Evolutionary conservation across 1,284 basidiomycete genomes (phyloP).

Genomic region (Phaffia rhodozyma): DNA sequence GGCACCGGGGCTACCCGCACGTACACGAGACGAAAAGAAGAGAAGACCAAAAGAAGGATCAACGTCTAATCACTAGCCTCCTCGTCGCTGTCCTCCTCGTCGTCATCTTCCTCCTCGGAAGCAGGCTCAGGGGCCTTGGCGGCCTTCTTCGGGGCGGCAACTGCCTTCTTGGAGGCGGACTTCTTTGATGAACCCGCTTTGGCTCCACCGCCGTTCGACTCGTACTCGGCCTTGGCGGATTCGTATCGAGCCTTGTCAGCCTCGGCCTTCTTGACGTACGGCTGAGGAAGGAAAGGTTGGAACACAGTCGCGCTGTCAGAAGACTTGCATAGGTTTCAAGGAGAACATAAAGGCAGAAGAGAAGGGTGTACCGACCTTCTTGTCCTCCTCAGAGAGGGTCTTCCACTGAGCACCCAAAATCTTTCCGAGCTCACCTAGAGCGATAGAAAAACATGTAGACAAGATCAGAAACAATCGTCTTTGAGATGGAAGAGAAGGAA

Average conservation of each 20-base stretch:
- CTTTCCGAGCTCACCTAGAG: constrained; percentile 65
- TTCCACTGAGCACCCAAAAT: constrained; percentile 83
- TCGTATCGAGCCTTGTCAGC: constrained; percentile 76
- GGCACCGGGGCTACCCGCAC: background rate
- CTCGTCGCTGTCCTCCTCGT: constrained; percentile 42
- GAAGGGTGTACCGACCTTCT: constrained; percentile 51
- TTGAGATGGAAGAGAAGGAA: background rate
- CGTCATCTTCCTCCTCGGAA: no score
- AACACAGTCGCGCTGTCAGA: no score
- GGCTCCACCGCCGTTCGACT: constrained; percentile 48
- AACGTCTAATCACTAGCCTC: constrained; percentile 38
- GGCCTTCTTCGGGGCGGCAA: no score
- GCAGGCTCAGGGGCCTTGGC: no score
- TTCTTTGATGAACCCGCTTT: no score
- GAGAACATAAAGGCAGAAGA: constrained; percentile 2
- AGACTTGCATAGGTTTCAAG: background rate
- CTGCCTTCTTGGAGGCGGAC: no score
- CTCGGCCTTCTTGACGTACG: constrained; percentile 77
- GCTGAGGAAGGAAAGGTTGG: constrained; percentile 47
- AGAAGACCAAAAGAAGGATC: background rate
- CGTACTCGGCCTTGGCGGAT: constrained; percentile 63
- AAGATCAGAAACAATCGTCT: constrained; percentile 15
- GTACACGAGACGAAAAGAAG: background rate
- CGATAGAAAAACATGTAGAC: constrained; percentile 9
- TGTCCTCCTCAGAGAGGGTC: constrained; percentile 67